Conservation (phyloP, 768 basidiomycete genomes). For the Pleurotus salmoneostramineus region DNA sequence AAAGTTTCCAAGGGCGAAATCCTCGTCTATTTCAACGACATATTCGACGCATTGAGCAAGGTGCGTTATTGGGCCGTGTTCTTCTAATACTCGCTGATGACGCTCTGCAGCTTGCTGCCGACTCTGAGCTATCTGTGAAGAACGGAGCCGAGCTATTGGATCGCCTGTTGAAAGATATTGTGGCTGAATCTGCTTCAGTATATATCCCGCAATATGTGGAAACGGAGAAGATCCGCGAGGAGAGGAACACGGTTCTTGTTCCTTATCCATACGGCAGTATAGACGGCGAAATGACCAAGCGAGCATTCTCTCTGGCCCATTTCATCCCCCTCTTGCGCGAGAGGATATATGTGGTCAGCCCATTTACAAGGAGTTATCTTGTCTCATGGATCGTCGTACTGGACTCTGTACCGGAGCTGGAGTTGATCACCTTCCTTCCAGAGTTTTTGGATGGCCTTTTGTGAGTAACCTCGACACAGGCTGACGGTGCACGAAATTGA, state of each 20-base stretch:
- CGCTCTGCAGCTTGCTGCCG: conserved; percentile 78
- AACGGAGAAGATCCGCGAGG: conserved; percentile 64
- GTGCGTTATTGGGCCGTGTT: conserved; percentile 38
- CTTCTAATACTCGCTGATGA: background rate
- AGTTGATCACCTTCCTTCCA: conserved; percentile 91
- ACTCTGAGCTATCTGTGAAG: conserved; percentile 94
- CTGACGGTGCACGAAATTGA: conserved; percentile 6
- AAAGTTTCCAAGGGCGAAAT: conserved; percentile 98
- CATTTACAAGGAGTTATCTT: conserved; percentile 94
- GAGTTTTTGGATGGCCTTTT: conserved; percentile 92
- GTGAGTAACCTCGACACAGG: conserved; percentile 41
- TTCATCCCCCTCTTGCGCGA: conserved; percentile 94
- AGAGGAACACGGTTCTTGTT: conserved; percentile 62
- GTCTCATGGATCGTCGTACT: conserved; percentile 95
- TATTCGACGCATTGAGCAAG: conserved; percentile 97
- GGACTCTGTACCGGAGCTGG: conserved; percentile 94
- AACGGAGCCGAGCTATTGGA: conserved; percentile 97
- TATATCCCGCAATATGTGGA: conserved; percentile 89
- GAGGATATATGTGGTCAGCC: conserved; percentile 91
- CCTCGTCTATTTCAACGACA: conserved; percentile 95
- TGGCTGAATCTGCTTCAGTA: conserved; percentile 92
- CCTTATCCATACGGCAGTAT: conserved; percentile 51
- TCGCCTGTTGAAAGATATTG: conserved; percentile 95
- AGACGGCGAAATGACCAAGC: conserved; percentile 46
- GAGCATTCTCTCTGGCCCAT: conserved; percentile 89